Evolutionary conservation across 2,329 filamentous ascomycete species (phyloP).

Genomic region (Emericellopsis atlantica): DNA sequence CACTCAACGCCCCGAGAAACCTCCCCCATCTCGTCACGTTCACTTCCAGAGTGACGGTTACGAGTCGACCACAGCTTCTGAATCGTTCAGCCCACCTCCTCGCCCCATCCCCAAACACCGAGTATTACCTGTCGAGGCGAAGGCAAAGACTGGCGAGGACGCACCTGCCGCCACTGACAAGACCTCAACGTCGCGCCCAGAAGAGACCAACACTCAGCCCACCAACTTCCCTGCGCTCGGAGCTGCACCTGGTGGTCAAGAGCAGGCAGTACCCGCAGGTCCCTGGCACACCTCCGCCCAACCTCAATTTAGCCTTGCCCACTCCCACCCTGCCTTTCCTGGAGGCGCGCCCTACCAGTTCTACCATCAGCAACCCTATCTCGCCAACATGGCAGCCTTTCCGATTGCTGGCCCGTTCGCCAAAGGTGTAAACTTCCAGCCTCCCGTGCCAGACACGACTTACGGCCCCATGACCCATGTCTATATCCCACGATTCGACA

Average conservation of each 20-base stretch:
- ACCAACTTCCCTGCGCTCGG: conserved; percentile 14
- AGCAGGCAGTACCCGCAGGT: background rate
- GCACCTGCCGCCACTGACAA: conserved; percentile 2
- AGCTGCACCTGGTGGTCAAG: conserved; percentile 4
- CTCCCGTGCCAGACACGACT: conserved; percentile 44
- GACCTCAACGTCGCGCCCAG: background rate
- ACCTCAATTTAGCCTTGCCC: conserved; percentile 6
- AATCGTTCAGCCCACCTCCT: background rate
- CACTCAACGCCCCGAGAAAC: background rate
- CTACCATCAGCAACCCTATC: conserved; percentile 3
- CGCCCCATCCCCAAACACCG: background rate
- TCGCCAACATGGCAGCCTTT: conserved; percentile 26
- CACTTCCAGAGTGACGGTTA: conserved; percentile 1
- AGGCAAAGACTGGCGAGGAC: conserved; percentile 1
- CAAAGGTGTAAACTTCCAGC: conserved; percentile 39
- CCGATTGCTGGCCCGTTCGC: conserved; percentile 23
- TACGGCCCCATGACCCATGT: conserved; percentile 41
- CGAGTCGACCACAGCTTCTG: background rate
- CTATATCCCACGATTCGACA: conserved; percentile 42
- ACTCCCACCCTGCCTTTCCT: conserved; percentile 4
- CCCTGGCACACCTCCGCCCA: conserved; percentile 14
- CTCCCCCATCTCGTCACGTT: conserved; percentile 1
- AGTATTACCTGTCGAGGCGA: background rate
- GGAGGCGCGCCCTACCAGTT: conserved; percentile 4
- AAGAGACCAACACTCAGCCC: background rate